A percentile compares a stretch with the other conserved stretches of the same genome.
Conservation (phyloP, 306 rosid species). For the Fagus crenata region DNA sequence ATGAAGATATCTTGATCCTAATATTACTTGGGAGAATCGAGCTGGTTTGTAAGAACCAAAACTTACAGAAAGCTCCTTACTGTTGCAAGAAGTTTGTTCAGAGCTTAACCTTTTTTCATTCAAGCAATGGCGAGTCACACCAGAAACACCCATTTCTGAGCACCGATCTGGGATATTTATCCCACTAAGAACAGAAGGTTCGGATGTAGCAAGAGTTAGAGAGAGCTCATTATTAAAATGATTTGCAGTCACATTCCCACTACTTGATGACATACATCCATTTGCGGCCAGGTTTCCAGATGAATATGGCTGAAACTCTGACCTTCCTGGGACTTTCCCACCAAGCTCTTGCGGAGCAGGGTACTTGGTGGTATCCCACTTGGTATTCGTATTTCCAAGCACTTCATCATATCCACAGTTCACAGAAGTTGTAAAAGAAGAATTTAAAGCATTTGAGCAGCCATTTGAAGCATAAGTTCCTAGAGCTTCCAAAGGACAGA, state of each 20-base stretch:
- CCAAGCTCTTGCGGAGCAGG: conserved; percentile 32
- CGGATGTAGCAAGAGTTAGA: conserved; percentile 62
- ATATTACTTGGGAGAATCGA: conserved; percentile 45
- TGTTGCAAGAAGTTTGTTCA: conserved; percentile 50
- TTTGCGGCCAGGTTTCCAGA: conserved; percentile 42
- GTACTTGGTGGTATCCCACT: conserved; percentile 12
- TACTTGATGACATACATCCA: conserved; percentile 56
- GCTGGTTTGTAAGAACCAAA: conserved; percentile 39
- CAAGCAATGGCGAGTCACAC: conserved; percentile 35
- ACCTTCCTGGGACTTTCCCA: conserved; percentile 21
- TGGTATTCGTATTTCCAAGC: conserved; percentile 36
- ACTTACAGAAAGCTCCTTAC: conserved; percentile 43
- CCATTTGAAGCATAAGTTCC: conserved; percentile 42
- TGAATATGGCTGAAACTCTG: conserved; percentile 35
- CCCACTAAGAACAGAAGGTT: conserved; percentile 28
- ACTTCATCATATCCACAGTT: conserved; percentile 42
- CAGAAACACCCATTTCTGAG: conserved; percentile 49
- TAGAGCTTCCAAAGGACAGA: conserved; percentile 34
- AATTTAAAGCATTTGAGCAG: conserved; percentile 45
- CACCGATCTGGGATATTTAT: conserved; percentile 44
- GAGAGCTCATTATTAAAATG: conserved; percentile 62
- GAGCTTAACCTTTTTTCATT: conserved; percentile 43
- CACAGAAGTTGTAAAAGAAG: conserved; percentile 30
- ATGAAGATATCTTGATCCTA: conserved; percentile 68
- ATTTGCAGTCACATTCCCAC: conserved; percentile 36